phyloP scores from a whole-genome alignment of 1,284 basidiomycete species.

The Cryptococcus wingfieldii region DNA sequence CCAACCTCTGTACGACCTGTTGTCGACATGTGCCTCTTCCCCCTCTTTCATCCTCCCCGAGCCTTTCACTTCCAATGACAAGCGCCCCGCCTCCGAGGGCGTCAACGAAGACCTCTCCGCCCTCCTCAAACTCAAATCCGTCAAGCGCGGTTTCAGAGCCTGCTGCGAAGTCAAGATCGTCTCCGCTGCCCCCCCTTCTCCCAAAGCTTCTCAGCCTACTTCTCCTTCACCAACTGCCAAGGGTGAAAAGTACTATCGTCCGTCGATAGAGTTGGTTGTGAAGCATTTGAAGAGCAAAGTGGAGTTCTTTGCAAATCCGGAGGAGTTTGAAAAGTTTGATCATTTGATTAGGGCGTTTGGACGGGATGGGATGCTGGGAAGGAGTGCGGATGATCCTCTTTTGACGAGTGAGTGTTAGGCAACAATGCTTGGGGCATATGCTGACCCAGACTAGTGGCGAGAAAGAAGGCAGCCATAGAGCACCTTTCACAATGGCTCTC shows the following conservation, averaged over 20 bases:
- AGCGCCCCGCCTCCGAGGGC: not conserved
- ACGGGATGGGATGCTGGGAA: slow-evolving; percentile 32
- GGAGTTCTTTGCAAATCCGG: slow-evolving; percentile 23
- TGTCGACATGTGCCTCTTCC: slow-evolving; percentile 21
- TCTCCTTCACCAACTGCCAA: not conserved
- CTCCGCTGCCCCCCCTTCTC: slow-evolving; percentile 26
- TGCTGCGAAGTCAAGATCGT: slow-evolving; percentile 44
- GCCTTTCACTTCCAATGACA: slow-evolving; percentile 25
- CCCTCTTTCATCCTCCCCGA: slow-evolving; percentile 22
- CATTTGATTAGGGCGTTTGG: slow-evolving; percentile 35
- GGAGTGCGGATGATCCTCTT: slow-evolving; percentile 14
- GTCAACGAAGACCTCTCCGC: slow-evolving; percentile 32
- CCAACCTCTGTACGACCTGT: slow-evolving; percentile 39
- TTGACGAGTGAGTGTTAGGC: slow-evolving; percentile 22
- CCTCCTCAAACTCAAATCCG: slow-evolving; percentile 23
- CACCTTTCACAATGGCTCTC: slow-evolving; percentile 36
- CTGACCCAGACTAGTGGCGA: slow-evolving; percentile 20
- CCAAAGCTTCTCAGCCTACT: slow-evolving; percentile 9
- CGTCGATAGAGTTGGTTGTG: slow-evolving; percentile 22
- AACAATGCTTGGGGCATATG: not conserved
- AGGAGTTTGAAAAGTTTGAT: slow-evolving; percentile 37
- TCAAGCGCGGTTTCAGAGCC: slow-evolving; percentile 30
- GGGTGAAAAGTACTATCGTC: slow-evolving; percentile 29
- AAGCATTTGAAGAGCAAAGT: slow-evolving; percentile 29
- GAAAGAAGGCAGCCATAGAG: slow-evolving; percentile 27